Base-by-base conservation (phyloP, 1,284 basidiomycete species). In the Irpex sp. region DNA sequence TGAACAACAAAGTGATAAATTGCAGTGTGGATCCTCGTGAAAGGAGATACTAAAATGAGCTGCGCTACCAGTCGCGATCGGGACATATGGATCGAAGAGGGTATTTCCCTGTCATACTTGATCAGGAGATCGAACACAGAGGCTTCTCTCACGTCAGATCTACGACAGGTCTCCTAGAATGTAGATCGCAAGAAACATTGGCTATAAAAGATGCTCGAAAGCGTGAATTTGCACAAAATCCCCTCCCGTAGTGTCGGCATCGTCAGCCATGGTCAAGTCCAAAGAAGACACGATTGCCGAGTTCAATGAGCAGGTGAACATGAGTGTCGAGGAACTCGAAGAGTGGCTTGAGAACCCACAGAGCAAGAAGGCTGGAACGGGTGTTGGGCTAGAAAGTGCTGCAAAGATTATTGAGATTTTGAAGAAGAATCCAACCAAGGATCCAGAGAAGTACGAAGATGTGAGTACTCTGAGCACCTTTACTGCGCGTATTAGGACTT, bases 321-420 rank as follows among this genome's bases (percentile, higher is more conserved):
- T 78, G 75, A 66, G 68, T 26, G 69, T 65, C 0, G 76, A 75
- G 9, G 74, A 76, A 65, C 71, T 76, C 60, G 68, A 77, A 63
- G 59, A 58, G 15, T 76, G 75, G 75, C 68, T 77, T 4, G 68
- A 72, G 19, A 68, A 72, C 47, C 75, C 76, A 19, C 63, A 73
- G 67, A 75, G 74, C 65, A 65, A 68, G 55, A 64, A 72, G 56
- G 75, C 74, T 13, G 76, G 77, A 19, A 76, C 75, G 1, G 74
- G 75, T 1, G 74, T 75, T 43, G 76, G 76, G 19, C 61, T 73
- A 17, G 74, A 76, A 66, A 77, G 75, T 64, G 75, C 72, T 21
- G 68, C 71, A 57, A 74, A 72, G 65, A 77, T 78, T 61, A 61
- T 74, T 21, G 72, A 73, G 62, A 75, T 77, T 37, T 57, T 76